A percentile compares a stretch with the other conserved stretches of the same genome.
These are phyloP conservation scores for Aspergillus nidulans DNA, from an alignment of 495 filamentous ascomycete species.

Conservation along the genomic window DNA sequence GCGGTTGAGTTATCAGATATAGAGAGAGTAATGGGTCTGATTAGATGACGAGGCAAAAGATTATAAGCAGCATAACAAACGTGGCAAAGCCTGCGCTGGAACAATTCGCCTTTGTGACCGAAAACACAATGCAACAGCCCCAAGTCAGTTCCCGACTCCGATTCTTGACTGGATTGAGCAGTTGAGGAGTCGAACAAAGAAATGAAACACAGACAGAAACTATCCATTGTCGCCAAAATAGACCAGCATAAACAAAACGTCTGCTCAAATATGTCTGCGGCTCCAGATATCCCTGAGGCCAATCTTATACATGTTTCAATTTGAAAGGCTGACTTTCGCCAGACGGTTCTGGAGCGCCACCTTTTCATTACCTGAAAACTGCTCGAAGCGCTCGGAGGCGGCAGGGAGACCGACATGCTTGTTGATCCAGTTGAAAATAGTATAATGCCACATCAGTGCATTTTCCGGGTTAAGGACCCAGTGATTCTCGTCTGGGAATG, in stretches of 20 bases:
- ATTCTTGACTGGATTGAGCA: not conserved
- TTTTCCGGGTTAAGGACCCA: constrained; percentile 95
- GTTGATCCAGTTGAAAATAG: constrained; percentile 87
- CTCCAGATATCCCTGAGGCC: not conserved
- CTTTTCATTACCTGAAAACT: not conserved
- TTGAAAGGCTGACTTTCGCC: constrained; percentile 21
- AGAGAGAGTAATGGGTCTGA: not conserved
- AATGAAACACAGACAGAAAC: not conserved
- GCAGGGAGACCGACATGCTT: constrained; percentile 60
- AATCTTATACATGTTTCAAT: not conserved
- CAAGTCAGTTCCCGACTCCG: not conserved
- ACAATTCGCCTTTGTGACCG: not conserved
- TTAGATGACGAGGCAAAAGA: not conserved
- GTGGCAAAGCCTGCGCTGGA: not conserved
- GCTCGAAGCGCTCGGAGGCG: constrained; percentile 10
- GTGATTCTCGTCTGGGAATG: constrained; percentile 81
- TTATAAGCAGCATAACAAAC: not conserved
- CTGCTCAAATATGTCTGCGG: not conserved
- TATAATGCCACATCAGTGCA: constrained; percentile 82
- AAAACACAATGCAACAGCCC: not conserved
- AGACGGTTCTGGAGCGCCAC: constrained; percentile 18
- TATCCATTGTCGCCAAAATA: constrained; percentile 6
- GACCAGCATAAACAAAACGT: not conserved
- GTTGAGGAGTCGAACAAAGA: constrained; percentile 1
- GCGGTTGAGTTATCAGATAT: not conserved